These are phyloP conservation scores for Sphaceloma murrayae DNA, from an alignment of 2,329 filamentous ascomycete species.

Conservation along the genomic window DNA sequence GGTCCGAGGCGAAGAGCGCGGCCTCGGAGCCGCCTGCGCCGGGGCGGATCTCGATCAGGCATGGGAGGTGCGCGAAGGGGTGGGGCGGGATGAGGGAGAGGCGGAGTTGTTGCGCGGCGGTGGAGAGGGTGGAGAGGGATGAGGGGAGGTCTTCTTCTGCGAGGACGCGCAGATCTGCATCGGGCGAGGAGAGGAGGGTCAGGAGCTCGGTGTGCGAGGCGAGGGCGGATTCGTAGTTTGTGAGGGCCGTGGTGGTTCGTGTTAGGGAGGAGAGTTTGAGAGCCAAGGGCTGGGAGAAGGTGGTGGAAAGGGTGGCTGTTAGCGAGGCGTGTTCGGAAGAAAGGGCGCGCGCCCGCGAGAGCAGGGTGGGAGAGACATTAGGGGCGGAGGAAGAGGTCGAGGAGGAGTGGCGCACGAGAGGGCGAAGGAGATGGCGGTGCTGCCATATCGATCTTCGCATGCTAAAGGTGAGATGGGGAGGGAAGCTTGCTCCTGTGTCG, in stretches of 20 bases:
- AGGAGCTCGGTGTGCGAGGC: slow-evolving; percentile 60
- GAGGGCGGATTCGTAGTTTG: slow-evolving; percentile 49
- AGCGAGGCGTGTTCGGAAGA: slow-evolving; percentile 48
- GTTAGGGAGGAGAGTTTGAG: slow-evolving; percentile 50
- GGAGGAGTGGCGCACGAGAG: neutral
- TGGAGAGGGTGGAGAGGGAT: slow-evolving; percentile 52
- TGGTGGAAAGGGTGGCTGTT: slow-evolving; percentile 41
- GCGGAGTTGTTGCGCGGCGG: slow-evolving; percentile 59
- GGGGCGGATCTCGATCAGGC: slow-evolving; percentile 82
- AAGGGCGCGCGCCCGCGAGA: slow-evolving; percentile 47
- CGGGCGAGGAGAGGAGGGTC: slow-evolving; percentile 55
- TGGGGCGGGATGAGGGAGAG: slow-evolving; percentile 74
- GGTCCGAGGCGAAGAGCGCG: slow-evolving; percentile 74
- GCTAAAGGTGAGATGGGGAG: neutral
- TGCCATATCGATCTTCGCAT: slow-evolving; percentile 14
- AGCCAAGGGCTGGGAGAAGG: slow-evolving; percentile 48
- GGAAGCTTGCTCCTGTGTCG: no score
- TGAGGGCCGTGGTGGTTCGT: slow-evolving; percentile 42
- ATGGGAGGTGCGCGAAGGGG: slow-evolving; percentile 81
- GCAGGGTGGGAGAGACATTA: slow-evolving; percentile 44
- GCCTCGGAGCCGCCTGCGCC: slow-evolving; percentile 89
- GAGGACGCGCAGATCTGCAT: slow-evolving; percentile 49
- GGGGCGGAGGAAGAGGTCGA: slow-evolving; percentile 12
- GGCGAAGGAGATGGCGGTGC: neutral
- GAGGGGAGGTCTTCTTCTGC: slow-evolving; percentile 60